These are phyloP conservation scores for Fusarium napiforme DNA, from an alignment of 2,329 filamentous ascomycete genomes.

Conservation along the genomic window DNA sequence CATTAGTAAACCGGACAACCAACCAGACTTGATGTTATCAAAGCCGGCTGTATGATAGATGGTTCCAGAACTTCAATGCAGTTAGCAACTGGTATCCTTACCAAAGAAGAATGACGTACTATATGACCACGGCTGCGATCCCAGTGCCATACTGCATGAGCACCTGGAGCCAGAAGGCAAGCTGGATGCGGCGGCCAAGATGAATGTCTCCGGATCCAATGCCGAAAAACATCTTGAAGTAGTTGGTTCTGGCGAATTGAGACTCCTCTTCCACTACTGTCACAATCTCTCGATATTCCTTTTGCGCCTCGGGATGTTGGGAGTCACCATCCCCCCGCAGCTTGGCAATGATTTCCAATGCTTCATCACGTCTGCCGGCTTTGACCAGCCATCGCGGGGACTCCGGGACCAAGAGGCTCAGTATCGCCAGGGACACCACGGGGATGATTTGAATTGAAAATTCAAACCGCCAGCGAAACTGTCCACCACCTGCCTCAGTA, in stretches of 20 bases:
- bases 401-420: neutral
- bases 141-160: slow-evolving; percentile 49
- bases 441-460: slow-evolving; percentile 7
- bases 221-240: slow-evolving; percentile 53
- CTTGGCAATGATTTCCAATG: slow-evolving; percentile 4
- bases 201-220: slow-evolving; percentile 50
- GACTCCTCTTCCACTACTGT: slow-evolving; percentile 49
- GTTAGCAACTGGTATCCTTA: neutral
- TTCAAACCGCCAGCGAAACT: slow-evolving; percentile 14
- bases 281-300: slow-evolving; percentile 52
- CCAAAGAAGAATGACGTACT: neutral
- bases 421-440: neutral
- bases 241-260: slow-evolving; percentile 52
- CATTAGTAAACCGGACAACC: slow-evolving; percentile 61
- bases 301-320: neutral
- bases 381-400: slow-evolving; percentile 9
- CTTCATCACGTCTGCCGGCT: slow-evolving; percentile 3
- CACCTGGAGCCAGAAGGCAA: slow-evolving; percentile 53
- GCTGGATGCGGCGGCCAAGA: slow-evolving; percentile 52
- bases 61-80: neutral
- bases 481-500: slow-evolving; percentile 24
- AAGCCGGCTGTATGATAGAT: slow-evolving; percentile 14
- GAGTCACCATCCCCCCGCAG: neutral
- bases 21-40: slow-evolving; percentile 9
- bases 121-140: slow-evolving; percentile 23